Evolutionary conservation across 768 basidiomycete species (phyloP), one percentile per base, ranked within the genome.

Genomic region (Tulasnella sp.): DNA sequence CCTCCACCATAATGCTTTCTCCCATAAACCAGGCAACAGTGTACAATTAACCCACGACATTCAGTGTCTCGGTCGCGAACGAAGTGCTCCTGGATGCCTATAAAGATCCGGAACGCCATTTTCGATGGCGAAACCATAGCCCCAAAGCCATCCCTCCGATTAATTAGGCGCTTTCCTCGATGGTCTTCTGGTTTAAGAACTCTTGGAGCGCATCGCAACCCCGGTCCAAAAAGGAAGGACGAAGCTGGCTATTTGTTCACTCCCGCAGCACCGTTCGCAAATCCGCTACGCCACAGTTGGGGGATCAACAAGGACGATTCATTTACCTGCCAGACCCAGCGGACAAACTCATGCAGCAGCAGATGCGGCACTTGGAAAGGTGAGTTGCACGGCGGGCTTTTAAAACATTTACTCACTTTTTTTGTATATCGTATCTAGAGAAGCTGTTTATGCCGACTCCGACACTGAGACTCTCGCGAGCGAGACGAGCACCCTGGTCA

Each of bases 171-270:
- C n/a, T 3, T 67, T 32, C 29, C n/a, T 67, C n/a, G 61, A 67
- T 67, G 61, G 61, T 67, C 61, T 32, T 67, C 61, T 67, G 61
- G 61, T 67, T 67, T n/a, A 67, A 67, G 26, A 67, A 67, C 26
- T 29, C 61, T 29, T 67, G 61, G 61, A 67, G 61, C 32, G 61
- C 61, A 32, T 2, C 32, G 1, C 61, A 67, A 11, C 61, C 61
- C 6, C 61, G 61, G 26, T 16, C 61, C n/a, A n/a, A 67, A 67
- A 67, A 67, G 26, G n/a, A 4, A 5, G 13, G 32, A 32, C 13
- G 26, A 29, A 32, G 13, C 32, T 32, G 61, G 61, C 26, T 29
- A 67, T 32, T 67, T 32, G 26, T 3, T 29, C 61, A 15, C 2
- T 67, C 61, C 32, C 32, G 13, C 26, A 32, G n/a, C 26, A 67